Evolutionary conservation across 2,329 filamentous ascomycete genomes (phyloP), one percentile per base, ranked within the genome.

Genomic region (Biscogniauxia mediterranea): DNA sequence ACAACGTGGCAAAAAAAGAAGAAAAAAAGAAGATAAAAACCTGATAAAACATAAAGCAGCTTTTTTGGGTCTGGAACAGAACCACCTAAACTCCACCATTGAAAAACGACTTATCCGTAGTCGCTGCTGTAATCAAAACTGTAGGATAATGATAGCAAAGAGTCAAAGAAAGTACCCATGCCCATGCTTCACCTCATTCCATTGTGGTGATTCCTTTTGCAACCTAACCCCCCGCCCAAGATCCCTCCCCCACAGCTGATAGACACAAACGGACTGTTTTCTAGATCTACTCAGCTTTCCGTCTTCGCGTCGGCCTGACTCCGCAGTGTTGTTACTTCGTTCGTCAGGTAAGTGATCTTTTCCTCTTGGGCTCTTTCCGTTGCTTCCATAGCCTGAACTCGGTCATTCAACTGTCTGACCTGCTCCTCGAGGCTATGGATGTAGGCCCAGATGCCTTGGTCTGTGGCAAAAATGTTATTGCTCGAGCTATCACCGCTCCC

Each of bases 371-470:
- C 69, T 32, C 71, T 73, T 60, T 79, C 79, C 55, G 70, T 65
- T 21, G 74, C 71, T 64, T 81, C 80, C 70, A 83, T 75, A 5
- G 68, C 68, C 49, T 76, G 73, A 19, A 82, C 72, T 55, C 77
- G 77, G 38, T 83, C 80, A 46, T 74, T 76, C 21, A 84, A 69
- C 13, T 77, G 73, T 59, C 80, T 79, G n/a, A 84, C 72, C 65
- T 78, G 79, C 13, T 86, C 83, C 70, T 94, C 90, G 55, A 94
- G 79, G 19, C 81, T 83, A 60, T 91, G 87, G 38, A 93, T 85
- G 69, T 92, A 92, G 3, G 82, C 78, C 89, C 89, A 92, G 8
- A 93, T 78, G 51, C 86, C 87, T 64, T 86, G 81, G 56, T 87
- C 85, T 19, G 82, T 77, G 57, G 85, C 79, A 73, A 92, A 89